These are phyloP conservation scores for Aquanectria penicillioides DNA, from an alignment of 2,329 filamentous ascomycete genomes.

Conservation along the genomic window DNA sequence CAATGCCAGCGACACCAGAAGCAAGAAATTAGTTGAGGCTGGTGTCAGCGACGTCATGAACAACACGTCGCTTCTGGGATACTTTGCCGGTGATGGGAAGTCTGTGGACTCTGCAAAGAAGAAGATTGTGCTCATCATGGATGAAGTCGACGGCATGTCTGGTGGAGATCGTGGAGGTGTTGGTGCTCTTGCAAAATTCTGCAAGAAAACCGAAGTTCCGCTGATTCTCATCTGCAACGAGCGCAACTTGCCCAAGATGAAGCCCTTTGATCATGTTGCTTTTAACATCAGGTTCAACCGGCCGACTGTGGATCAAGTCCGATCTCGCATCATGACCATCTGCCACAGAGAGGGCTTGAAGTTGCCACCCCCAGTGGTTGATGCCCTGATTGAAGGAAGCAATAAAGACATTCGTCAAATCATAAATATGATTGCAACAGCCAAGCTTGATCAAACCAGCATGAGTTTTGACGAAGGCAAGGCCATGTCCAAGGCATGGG, in stretches of 20 bases:
- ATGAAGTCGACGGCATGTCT: slow-evolving; percentile 99
- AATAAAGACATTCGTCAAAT: slow-evolving; percentile 97
- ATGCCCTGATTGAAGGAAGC: slow-evolving; percentile 94
- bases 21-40: slow-evolving; percentile 93
- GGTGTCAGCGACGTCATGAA: slow-evolving; percentile 91
- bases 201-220: slow-evolving; percentile 93
- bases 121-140: slow-evolving; percentile 97
- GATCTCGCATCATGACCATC: slow-evolving; percentile 93
- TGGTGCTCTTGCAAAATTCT: slow-evolving; percentile 90
- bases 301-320: slow-evolving; percentile 89
- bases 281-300: slow-evolving; percentile 89
- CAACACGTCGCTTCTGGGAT: slow-evolving; percentile 91
- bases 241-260: slow-evolving; percentile 93
- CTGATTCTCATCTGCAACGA: slow-evolving; percentile 99
- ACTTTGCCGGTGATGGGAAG: slow-evolving; percentile 86
- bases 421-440: slow-evolving; percentile 97
- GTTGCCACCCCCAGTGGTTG: slow-evolving; percentile 83
- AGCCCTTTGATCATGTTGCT: slow-evolving; percentile 89
- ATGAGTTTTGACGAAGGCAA: slow-evolving; percentile 90
- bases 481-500: slow-evolving; percentile 96
- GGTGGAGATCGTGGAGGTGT: slow-evolving; percentile 96
- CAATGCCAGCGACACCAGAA: slow-evolving; percentile 94
- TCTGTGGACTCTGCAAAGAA: slow-evolving; percentile 84
- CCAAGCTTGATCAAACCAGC: slow-evolving; percentile 83
- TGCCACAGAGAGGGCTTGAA: slow-evolving; percentile 92